Conservation (phyloP, 176 grass and related monocot genomes). For the Zizania latifolia region DNA sequence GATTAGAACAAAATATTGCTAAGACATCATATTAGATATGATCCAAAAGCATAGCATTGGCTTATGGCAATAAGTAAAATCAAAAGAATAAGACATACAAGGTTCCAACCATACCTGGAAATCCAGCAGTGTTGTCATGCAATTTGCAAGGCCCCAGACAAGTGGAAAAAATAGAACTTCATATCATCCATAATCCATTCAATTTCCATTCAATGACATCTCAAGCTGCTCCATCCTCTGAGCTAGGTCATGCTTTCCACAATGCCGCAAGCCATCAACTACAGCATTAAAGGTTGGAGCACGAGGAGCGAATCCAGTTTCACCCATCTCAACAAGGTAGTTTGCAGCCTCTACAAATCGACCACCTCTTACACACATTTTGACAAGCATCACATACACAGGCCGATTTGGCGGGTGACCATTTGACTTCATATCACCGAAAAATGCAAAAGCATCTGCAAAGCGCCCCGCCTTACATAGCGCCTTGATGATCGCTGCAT, state of each 20-base stretch:
- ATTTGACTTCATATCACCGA: conserved; percentile 75
- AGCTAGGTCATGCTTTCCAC: conserved; percentile 72
- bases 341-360: conserved; percentile 69
- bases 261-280: conserved; percentile 63
- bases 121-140: not conserved
- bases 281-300: conserved; percentile 62
- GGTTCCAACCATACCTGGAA: conserved; percentile 5
- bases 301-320: conserved; percentile 60
- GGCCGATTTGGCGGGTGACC: conserved; percentile 69
- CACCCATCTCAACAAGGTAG: conserved; percentile 84
- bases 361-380: conserved; percentile 83
- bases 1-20: not conserved
- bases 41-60: not conserved
- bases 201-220: conserved; percentile 50
- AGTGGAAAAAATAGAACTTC: not conserved
- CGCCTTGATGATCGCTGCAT: conserved; percentile 81
- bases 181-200: conserved; percentile 5
- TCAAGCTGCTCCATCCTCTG: conserved; percentile 74
- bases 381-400: conserved; percentile 91
- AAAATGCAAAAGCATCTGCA: conserved; percentile 68
- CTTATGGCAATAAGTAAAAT: not conserved
- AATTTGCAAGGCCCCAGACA: not conserved
- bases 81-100: not conserved
- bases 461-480: conserved; percentile 78
- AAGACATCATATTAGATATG: not conserved